These are phyloP conservation scores for Nakataea oryzae DNA, from an alignment of 2,329 filamentous ascomycete genomes.

Conservation along the genomic window DNA sequence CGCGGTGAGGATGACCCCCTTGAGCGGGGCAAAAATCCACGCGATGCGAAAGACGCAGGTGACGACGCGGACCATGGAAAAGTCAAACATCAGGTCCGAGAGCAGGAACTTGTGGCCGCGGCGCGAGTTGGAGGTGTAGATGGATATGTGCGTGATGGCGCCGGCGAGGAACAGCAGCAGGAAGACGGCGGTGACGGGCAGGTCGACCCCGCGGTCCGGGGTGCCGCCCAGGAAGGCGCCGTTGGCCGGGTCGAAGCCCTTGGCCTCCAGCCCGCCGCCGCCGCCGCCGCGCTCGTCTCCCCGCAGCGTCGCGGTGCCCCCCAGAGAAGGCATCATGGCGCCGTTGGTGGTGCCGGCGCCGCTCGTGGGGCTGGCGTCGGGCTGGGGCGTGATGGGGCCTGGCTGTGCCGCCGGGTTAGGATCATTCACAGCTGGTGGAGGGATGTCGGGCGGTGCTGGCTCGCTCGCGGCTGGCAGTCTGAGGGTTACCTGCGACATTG, in stretches of 20 bases:
- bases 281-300: too few relatives aligned
- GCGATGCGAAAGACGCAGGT: constrained; percentile 24
- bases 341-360: background rate
- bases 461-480: background rate
- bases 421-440: background rate
- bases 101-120: constrained; percentile 26
- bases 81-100: constrained; percentile 16
- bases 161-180: constrained; percentile 14
- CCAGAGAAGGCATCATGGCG: background rate
- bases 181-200: constrained; percentile 14
- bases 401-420: background rate
- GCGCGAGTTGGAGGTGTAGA: constrained; percentile 17
- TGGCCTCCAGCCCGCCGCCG: background rate
- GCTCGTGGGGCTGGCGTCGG: background rate
- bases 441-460: too few relatives aligned
- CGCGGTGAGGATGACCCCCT: constrained; percentile 19
- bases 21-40: constrained; percentile 18
- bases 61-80: constrained; percentile 22
- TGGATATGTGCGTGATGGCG: constrained; percentile 13
- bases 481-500: background rate
- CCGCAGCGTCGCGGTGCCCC: background rate
- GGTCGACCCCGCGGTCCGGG: constrained; percentile 9
- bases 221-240: constrained; percentile 5
- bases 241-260: constrained; percentile 3
- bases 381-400: background rate